Percentiles rank a stretch among this genome's conserved stretches.
These are phyloP conservation scores for Phytophthora constricta DNA, from an alignment of 352 stramenopile species.

Conservation along the genomic window DNA sequence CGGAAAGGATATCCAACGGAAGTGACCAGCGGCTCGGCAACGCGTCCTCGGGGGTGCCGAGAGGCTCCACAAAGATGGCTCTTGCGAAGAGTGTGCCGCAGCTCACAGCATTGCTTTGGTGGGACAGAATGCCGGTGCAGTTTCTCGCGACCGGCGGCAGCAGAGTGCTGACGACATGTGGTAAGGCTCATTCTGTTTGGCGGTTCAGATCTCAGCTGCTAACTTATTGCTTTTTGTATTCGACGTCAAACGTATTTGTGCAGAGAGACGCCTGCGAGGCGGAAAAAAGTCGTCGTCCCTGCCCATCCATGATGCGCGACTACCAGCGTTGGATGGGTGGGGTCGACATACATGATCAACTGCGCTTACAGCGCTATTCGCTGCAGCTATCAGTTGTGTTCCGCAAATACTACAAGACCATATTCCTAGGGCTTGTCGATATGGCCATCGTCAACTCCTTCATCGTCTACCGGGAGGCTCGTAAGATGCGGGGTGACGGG, in stretches of 20 bases:
- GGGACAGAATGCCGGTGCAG: too few species aligned
- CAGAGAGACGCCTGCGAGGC: too few species aligned
- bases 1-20: neutral
- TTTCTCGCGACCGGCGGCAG: neutral
- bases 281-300: slow-evolving; percentile 11
- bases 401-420: too few species aligned
- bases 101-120: slow-evolving; percentile 1
- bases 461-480: slow-evolving; percentile 19
- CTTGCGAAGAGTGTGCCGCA: neutral
- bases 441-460: slow-evolving; percentile 29
- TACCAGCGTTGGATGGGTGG: slow-evolving; percentile 20
- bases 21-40: neutral
- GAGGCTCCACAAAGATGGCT: neutral
- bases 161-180: slow-evolving; percentile 7
- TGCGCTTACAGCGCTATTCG: too few species aligned
- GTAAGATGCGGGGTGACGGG: neutral
- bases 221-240: slow-evolving; percentile 1
- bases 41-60: neutral
- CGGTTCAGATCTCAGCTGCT: neutral
- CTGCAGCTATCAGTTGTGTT: too few species aligned
- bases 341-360: too few species aligned
- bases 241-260: slow-evolving; percentile 1
- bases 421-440: slow-evolving; percentile 35
- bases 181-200: neutral
- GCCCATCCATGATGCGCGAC: slow-evolving; percentile 12